Conservation (phyloP, 2,329 filamentous ascomycete genomes). For the Alternaria sp. region DNA sequence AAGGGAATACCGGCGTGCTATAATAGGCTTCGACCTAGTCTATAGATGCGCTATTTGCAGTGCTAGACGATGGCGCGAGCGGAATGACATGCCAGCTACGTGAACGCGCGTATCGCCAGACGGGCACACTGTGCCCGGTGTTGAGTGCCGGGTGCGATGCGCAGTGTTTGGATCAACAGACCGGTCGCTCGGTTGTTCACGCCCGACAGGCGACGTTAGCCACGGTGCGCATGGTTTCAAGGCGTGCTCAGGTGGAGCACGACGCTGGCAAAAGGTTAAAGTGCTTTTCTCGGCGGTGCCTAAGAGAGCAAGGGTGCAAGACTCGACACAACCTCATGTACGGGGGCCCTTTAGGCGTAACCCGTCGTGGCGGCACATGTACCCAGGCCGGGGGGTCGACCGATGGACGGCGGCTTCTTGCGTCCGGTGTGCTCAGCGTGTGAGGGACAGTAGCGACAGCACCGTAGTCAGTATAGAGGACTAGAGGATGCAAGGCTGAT, state of each 20-base stretch:
- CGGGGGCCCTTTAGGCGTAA: constrained; percentile 25
- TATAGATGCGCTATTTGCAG: constrained; percentile 8
- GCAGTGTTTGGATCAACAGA: constrained; percentile 18
- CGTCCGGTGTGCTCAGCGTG: constrained; percentile 11
- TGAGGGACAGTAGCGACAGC: no score
- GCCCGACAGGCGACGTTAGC: constrained; percentile 24
- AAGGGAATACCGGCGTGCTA: neutral
- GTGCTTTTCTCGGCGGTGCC: constrained; percentile 37
- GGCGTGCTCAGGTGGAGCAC: constrained; percentile 28
- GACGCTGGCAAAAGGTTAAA: constrained; percentile 17
- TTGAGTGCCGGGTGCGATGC: constrained; percentile 21
- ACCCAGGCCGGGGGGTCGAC: constrained; percentile 30
- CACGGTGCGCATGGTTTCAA: constrained; percentile 41
- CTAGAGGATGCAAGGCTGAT: constrained; percentile 34
- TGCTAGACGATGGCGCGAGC: constrained; percentile 4
- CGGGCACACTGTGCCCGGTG: constrained; percentile 11
- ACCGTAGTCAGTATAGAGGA: neutral
- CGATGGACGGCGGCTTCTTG: constrained; percentile 23
- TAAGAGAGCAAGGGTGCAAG: constrained; percentile 25
- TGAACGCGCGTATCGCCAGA: constrained; percentile 31
- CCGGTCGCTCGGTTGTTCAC: constrained; percentile 25
- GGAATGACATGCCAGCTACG: constrained; percentile 13
- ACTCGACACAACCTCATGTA: constrained; percentile 14
- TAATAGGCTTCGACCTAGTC: constrained; percentile 4
- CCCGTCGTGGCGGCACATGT: constrained; percentile 35